A percentile compares a stretch with the other conserved stretches of the same genome.
These are phyloP conservation scores for Begonia loranthoides DNA, from an alignment of 306 rosid genomes.

Conservation along the genomic window DNA sequence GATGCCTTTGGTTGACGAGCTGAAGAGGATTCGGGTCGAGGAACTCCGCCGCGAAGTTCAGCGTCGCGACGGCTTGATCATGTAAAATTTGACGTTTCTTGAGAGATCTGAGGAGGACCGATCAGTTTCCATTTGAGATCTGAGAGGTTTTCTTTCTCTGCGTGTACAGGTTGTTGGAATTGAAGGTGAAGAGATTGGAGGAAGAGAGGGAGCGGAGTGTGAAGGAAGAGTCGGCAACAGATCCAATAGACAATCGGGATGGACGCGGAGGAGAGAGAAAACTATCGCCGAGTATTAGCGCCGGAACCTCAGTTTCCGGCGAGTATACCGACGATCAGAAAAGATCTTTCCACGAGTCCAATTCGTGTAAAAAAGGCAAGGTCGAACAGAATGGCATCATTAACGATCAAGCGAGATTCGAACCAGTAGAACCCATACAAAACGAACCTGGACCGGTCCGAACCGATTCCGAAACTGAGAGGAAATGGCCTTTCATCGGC, in stretches of 20 bases:
- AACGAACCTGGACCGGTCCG: conserved; percentile 11
- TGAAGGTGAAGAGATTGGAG: conserved; percentile 39
- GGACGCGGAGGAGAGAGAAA: conserved; percentile 1
- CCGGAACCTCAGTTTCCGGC: conserved; percentile 13
- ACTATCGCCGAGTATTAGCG: conserved; percentile 7
- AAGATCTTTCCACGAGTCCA: conserved; percentile 43
- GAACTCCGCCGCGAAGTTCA: conserved; percentile 44
- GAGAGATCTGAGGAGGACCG: conserved; percentile 21
- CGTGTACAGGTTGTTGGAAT: conserved; percentile 41
- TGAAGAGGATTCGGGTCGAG: conserved; percentile 29
- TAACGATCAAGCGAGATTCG: background rate
- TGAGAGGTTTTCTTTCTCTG: conserved; percentile 12
- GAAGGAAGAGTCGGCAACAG: conserved; percentile 4
- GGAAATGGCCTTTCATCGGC: conserved; percentile 12
- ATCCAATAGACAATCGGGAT: conserved; percentile 1
- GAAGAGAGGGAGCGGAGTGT: conserved; percentile 27
- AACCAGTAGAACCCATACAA: background rate
- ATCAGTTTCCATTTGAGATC: conserved; percentile 13
- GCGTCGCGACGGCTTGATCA: conserved; percentile 33
- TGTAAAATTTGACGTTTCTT: conserved; percentile 18
- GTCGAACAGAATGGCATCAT: conserved; percentile 13
- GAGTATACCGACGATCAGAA: conserved; percentile 19
- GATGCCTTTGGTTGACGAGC: conserved; percentile 20
- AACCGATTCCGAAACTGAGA: conserved; percentile 6
- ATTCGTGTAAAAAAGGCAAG: conserved; percentile 30